A percentile compares a stretch with the other conserved stretches of the same genome.
Conservation (phyloP, 2,329 filamentous ascomycete genomes). For the Sporothrix brunneoviolacea region DNA sequence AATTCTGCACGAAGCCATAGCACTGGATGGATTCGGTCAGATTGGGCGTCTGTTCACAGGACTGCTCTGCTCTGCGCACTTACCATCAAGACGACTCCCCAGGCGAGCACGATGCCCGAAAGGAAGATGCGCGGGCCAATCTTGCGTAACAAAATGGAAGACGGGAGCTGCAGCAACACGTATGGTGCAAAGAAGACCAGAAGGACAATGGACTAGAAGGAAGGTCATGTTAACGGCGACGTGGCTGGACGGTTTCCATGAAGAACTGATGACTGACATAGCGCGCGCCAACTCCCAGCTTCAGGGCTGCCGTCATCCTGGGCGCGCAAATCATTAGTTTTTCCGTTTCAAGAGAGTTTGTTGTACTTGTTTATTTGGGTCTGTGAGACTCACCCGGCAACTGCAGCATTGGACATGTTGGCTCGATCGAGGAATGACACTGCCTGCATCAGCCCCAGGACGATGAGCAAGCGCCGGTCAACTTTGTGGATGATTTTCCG, state of each 20-base stretch:
- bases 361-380: no score
- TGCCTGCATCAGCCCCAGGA: neutral
- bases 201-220: neutral
- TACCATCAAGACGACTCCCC: neutral
- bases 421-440: neutral
- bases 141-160: neutral
- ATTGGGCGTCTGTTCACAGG: no score
- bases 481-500: constrained; percentile 1
- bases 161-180: neutral
- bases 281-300: neutral
- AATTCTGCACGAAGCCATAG: neutral
- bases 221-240: no score
- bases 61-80: no score
- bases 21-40: neutral
- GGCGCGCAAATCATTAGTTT: no score
- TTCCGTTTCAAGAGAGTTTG: no score
- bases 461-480: neutral
- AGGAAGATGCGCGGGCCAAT: constrained; percentile 1
- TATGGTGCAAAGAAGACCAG: neutral
- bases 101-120: neutral
- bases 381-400: no score
- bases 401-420: neutral
- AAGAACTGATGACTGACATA: neutral
- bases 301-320: neutral
- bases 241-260: no score